A percentile compares a stretch with the other conserved stretches of the same genome.
Evolutionary conservation across 164 flowering plant genomes (phyloP).

Genomic region (Vitis rotundifolia): DNA sequence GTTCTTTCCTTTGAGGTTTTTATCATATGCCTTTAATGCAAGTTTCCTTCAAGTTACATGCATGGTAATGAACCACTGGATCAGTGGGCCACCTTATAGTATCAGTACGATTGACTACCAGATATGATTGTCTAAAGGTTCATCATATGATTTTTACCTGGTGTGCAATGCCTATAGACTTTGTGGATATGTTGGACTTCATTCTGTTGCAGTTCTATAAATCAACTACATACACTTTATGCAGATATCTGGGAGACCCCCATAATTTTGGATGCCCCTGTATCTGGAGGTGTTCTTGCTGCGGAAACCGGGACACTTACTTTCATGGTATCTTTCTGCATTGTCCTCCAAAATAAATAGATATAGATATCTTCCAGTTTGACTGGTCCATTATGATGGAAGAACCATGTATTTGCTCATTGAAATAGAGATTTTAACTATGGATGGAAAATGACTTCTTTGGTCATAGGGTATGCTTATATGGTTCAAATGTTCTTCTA

Average conservation of each 20-base stretch:
- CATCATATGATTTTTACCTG: neutral
- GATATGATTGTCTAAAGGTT: neutral
- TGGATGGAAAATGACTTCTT: too few relatives aligned
- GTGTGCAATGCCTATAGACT: too few relatives aligned
- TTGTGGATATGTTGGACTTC: neutral
- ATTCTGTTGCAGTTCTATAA: neutral
- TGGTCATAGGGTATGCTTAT: too few relatives aligned
- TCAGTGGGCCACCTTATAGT: neutral
- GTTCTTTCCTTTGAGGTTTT: neutral
- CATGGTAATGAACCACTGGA: neutral
- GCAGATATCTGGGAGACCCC: constrained; percentile 44
- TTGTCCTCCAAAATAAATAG: constrained; percentile 3
- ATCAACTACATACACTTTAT: constrained; percentile 8
- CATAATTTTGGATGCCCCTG: constrained; percentile 94
- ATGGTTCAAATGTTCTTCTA: neutral
- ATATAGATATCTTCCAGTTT: neutral
- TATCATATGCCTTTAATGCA: neutral
- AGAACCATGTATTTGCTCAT: neutral
- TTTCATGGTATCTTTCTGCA: constrained; percentile 69
- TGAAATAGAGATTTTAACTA: too few relatives aligned
- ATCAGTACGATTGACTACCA: neutral
- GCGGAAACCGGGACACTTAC: constrained; percentile 92
- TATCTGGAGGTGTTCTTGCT: constrained; percentile 93
- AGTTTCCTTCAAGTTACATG: neutral
- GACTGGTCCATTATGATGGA: neutral